Evolutionary conservation across 140 eudicot genomes (phyloP), one percentile per base, ranked within the genome.

Genomic region (Senecio squalidus): DNA sequence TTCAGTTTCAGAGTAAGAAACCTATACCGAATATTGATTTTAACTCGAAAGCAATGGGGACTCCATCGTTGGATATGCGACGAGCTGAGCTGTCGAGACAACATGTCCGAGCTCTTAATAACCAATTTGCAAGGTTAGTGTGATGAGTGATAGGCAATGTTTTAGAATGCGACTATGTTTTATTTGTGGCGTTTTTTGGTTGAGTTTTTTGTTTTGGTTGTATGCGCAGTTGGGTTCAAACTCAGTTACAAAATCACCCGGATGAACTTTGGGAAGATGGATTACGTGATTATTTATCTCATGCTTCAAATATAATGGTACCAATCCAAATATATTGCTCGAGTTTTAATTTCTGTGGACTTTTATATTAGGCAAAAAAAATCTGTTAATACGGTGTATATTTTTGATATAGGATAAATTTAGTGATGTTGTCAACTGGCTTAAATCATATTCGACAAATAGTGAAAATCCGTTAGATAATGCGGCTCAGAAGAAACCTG

Each of bases 221-320:
- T n/a, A n/a, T 67, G 54, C 28, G 54, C 93, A 92, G 98, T 77
- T 92, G 98, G 98, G 76, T 92, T 33, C 86, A 92, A 57, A 60
- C 82, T 48, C 96, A 92, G 71, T 68, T 92, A 43, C 80, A 79
- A 43, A 80, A 87, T 74, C 95, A 92, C 56, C 98, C 98, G n/a
- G 98, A 92, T 69, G 98, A 92, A 68, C 96, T 92, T 58, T 92
- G 98, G 98, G 96, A 87, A 71, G 98, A 92, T 77, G 98, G 98
- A 64, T 63, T 71, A 30, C 78, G 54, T 44, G 98, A 92, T 71
- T 92, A 92, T 58, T 64, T 82, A 33, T 75, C 78, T 63, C 95
- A 92, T 52, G 78, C 96, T 27, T 83, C 89, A 67, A 76, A 36
- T 60, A 87, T 92, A 65, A 56, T 74, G 98, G 98, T 92, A 84